A percentile compares a stretch with the other conserved stretches of the same genome.
Conservation (phyloP, 495 filamentous ascomycete genomes). For the Penicillium coprophilum region DNA sequence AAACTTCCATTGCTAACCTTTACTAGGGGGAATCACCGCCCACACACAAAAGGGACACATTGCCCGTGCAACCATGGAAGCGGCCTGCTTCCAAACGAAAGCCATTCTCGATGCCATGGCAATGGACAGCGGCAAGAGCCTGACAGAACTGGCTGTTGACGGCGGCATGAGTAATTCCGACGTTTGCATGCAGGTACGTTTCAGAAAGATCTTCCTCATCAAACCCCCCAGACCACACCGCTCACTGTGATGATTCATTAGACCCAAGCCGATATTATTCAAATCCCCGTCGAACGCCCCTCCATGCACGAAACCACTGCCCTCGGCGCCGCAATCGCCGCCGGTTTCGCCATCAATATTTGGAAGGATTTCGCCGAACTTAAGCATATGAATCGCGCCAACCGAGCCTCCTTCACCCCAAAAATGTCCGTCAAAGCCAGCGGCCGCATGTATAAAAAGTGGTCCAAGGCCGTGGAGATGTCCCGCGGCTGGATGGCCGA, state of each 20-base stretch:
- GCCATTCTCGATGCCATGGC: slow-evolving; percentile 96
- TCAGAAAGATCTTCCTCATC: background rate
- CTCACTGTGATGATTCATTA: slow-evolving; percentile 29
- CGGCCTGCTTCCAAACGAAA: slow-evolving; percentile 92
- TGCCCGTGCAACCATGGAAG: slow-evolving; percentile 90
- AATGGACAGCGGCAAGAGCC: slow-evolving; percentile 76
- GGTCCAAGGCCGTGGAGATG: slow-evolving; percentile 89
- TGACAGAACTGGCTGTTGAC: slow-evolving; percentile 81
- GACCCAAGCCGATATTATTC: slow-evolving; percentile 88
- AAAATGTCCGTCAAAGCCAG: slow-evolving; percentile 59
- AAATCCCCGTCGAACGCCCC: slow-evolving; percentile 84
- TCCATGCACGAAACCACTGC: slow-evolving; percentile 93
- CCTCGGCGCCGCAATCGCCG: slow-evolving; percentile 90
- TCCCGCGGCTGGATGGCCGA: slow-evolving; percentile 75
- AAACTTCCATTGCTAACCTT: slow-evolving; percentile 10
- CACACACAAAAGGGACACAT: slow-evolving; percentile 89
- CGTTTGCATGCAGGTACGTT: slow-evolving; percentile 83
- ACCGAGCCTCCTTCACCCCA: slow-evolving; percentile 73
- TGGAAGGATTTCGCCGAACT: slow-evolving; percentile 83
- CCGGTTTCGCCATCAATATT: slow-evolving; percentile 79
- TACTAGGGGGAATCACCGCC: slow-evolving; percentile 79
- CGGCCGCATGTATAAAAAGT: slow-evolving; percentile 69
- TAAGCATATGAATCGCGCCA: slow-evolving; percentile 71
- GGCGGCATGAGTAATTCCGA: slow-evolving; percentile 94
- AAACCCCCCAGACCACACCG: background rate